Base-by-base conservation (phyloP, 371 early-diverging fungal species). In the Actinomortierella wolfii region DNA sequence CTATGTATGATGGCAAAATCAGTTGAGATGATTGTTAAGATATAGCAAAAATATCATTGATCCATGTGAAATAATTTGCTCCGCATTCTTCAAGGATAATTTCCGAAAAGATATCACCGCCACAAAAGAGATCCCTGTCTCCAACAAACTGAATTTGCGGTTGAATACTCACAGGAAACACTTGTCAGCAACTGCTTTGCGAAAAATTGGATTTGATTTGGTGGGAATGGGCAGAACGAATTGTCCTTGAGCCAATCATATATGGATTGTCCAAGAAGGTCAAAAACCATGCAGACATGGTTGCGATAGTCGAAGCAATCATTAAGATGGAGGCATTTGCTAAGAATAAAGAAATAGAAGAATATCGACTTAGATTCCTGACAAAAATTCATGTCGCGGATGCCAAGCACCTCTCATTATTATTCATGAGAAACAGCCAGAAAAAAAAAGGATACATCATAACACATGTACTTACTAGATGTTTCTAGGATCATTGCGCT, bases 211-310 rank as follows among this genome's bases (percentile, higher is more conserved):
- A 97, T 90, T 41, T 97, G 94, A 54, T 82, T 75, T 24, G 89
- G 76, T 21, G 95, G 93, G 74, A 97, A 96, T 9, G 96, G 93
- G 7, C 83, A 77, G 71, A 95, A 97, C 43, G 86, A 76, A 76
- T 96, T 96, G 47, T 81, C 86, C 77, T 98, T 96, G 48, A 98
- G 76, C 77, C 92, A 98, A 68, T 98, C 98, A 82, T 93, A 98
- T 9, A 97, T 85, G 54, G 90, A 90, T 24, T 89, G 89, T 7
- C 91, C 88, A 15, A 96, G 79, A 25, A 97, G 81, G 57, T 94
- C 95, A 80, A 98, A 98, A 46, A 96, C 96, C 95, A 98, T 96
- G 79, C 98, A 98, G 2, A 94, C 90, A 78, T 98, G 98, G 70
- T 92, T 92, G 44, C 89, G 83, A 76, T 86, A 88, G 61, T 94